Conservation (phyloP, 768 basidiomycete genomes). For the Rhodotorula diobovata region DNA sequence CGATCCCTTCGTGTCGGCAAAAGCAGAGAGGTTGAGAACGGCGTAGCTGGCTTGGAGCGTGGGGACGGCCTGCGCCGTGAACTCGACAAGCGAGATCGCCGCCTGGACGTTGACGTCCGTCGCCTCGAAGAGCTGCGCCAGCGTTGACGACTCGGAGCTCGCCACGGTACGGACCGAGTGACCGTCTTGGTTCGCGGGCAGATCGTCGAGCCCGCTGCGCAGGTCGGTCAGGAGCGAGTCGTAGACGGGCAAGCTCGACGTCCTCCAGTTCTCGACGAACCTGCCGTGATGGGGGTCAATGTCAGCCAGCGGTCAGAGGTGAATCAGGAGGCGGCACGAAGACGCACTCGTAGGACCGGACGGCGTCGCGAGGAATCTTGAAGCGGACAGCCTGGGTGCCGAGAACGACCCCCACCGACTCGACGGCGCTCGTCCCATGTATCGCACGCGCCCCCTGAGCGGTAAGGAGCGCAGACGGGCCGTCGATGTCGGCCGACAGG, state of each 20-base stretch:
- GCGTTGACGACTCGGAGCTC: background rate
- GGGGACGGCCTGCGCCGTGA: constrained; percentile 35
- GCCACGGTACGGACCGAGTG: too few species aligned
- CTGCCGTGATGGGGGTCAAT: constrained; percentile 48
- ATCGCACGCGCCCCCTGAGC: background rate
- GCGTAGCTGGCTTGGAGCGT: constrained; percentile 36
- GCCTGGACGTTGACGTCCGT: constrained; percentile 14
- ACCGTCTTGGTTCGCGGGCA: background rate
- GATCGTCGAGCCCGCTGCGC: constrained; percentile 26
- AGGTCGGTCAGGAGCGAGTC: constrained; percentile 33
- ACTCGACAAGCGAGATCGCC: constrained; percentile 19
- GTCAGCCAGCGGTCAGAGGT: background rate
- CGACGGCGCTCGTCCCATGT: background rate
- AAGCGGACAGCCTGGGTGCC: constrained; percentile 23
- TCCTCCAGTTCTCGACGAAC: constrained; percentile 76
- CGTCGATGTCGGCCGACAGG: constrained; percentile 4
- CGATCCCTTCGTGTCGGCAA: background rate
- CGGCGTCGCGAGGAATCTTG: constrained; percentile 70
- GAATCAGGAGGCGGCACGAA: constrained; percentile 39
- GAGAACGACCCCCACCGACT: constrained; percentile 16
- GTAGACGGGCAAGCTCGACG: constrained; percentile 66
- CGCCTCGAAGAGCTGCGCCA: background rate
- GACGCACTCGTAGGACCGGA: constrained; percentile 53
- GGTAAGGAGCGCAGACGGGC: background rate
- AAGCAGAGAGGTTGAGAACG: constrained; percentile 9